A percentile compares a stretch with the other conserved stretches of the same genome.
Evolutionary conservation across 352 stramenopile species (phyloP).

Genomic region (Phytophthora sojae): DNA sequence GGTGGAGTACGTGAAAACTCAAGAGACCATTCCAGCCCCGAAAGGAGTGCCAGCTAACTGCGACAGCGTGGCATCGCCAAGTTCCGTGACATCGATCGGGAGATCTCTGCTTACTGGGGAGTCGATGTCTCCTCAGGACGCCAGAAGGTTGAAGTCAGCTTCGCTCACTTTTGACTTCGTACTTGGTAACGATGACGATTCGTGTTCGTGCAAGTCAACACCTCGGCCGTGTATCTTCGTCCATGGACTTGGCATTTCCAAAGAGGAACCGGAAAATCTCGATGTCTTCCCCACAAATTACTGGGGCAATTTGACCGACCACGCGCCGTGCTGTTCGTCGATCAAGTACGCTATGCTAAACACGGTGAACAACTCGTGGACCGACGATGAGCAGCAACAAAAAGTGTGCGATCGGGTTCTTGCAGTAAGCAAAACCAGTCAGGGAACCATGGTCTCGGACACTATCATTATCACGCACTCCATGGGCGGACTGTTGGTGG

Average conservation of each 20-base stretch:
- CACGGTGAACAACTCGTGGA: conserved; percentile 48
- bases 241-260: conserved; percentile 32
- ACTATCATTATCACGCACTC: conserved; percentile 56
- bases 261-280: conserved; percentile 19
- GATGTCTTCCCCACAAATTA: conserved; percentile 31
- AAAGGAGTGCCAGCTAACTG: conserved; percentile 2
- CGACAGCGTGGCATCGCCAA: conserved; percentile 17
- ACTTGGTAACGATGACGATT: neutral
- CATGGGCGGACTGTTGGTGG: conserved; percentile 49
- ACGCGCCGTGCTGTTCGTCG: conserved; percentile 47
- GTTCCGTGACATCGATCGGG: conserved; percentile 17
- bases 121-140: neutral
- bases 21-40: conserved; percentile 16
- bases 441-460: conserved; percentile 30
- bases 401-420: conserved; percentile 42
- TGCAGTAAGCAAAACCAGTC: conserved; percentile 25
- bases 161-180: conserved; percentile 27
- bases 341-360: conserved; percentile 44
- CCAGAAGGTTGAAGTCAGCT: conserved; percentile 7
- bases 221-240: conserved; percentile 30
- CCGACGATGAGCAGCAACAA: conserved; percentile 35
- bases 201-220: conserved; percentile 23
- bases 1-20: conserved; percentile 21
- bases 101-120: conserved; percentile 28
- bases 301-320: conserved; percentile 43